A percentile compares a stretch with the other conserved stretches of the same genome.
Conservation (phyloP, 441 rosid species). For the Mallotus japonicus region DNA sequence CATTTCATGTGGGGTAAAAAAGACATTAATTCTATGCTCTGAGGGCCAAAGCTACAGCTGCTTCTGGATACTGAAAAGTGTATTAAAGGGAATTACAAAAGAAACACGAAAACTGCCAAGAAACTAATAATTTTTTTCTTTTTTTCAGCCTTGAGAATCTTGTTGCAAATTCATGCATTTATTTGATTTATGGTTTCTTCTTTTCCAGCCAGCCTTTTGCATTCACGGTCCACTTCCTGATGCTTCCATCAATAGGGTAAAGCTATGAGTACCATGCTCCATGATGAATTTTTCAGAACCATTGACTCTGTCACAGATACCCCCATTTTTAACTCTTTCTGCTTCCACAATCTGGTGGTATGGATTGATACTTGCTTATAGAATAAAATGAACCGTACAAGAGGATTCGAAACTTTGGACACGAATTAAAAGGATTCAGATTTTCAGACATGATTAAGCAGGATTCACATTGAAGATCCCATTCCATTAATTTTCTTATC, state of each 20-base stretch:
- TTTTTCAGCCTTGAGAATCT: neutral
- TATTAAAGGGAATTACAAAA: neutral
- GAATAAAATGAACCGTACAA: too few relatives aligned
- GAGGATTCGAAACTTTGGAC: too few relatives aligned
- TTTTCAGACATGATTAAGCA: too few relatives aligned
- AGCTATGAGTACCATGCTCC: too few relatives aligned
- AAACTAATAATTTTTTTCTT: neutral
- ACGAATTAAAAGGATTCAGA: too few relatives aligned
- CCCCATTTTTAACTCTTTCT: too few relatives aligned
- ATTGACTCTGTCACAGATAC: neutral
- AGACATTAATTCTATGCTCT: conserved; percentile 9
- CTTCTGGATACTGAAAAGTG: neutral
- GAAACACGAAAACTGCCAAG: neutral
- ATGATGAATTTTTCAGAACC: neutral
- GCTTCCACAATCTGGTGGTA: too few relatives aligned
- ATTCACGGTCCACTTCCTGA: neutral
- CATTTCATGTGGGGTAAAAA: conserved; percentile 15
- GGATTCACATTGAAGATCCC: too few relatives aligned
- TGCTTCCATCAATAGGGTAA: neutral
- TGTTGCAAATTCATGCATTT: neutral
- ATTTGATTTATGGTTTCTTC: neutral
- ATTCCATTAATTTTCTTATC: too few relatives aligned
- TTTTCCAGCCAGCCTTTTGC: conserved; percentile 6
- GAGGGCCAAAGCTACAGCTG: neutral
- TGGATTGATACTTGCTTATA: too few relatives aligned